Percentiles rank a stretch among this genome's conserved stretches.
These are phyloP conservation scores for Meyerozyma carpophila DNA, from an alignment of 1,139 yeast species.

Conservation along the genomic window DNA sequence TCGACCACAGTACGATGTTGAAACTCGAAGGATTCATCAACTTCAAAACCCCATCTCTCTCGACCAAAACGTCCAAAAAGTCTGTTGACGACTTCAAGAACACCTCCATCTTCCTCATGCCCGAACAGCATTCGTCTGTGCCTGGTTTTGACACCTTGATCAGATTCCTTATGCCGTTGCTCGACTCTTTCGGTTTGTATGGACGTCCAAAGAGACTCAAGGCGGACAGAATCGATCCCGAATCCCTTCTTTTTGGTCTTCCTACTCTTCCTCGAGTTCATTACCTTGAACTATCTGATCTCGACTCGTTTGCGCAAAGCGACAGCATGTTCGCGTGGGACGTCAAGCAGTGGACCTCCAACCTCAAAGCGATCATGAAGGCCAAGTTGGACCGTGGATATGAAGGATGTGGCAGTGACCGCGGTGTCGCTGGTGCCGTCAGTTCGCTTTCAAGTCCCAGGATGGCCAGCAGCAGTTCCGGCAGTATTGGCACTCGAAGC, in stretches of 20 bases:
- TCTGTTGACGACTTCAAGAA: conserved; percentile 54
- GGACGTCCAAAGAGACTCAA: conserved; percentile 88
- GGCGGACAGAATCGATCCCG: conserved; percentile 78
- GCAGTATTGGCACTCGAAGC: not conserved
- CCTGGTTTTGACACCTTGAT: conserved; percentile 93
- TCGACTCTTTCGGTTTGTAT: conserved; percentile 82
- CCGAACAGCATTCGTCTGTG: conserved; percentile 88
- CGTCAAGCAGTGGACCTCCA: conserved; percentile 60
- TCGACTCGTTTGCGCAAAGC: conserved; percentile 10
- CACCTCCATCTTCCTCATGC: conserved; percentile 89
- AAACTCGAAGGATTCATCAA: conserved; percentile 79
- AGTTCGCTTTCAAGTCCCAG: conserved; percentile 29
- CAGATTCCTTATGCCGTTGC: conserved; percentile 75
- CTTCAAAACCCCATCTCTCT: conserved; percentile 44
- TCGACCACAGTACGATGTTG: conserved; percentile 82
- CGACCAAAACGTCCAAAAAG: conserved; percentile 36
- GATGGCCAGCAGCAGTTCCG: conserved; percentile 2
- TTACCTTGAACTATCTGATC: conserved; percentile 48
- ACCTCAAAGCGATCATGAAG: conserved; percentile 59
- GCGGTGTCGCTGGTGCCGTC: conserved; percentile 58
- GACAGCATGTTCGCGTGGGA: conserved; percentile 46
- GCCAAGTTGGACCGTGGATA: conserved; percentile 68
- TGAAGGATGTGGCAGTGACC: conserved; percentile 73
- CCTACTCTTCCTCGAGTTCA: conserved; percentile 89
- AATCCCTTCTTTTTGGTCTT: conserved; percentile 80